phyloP scores from a whole-genome alignment of 345 rosid species.

The Salix udensis region DNA sequence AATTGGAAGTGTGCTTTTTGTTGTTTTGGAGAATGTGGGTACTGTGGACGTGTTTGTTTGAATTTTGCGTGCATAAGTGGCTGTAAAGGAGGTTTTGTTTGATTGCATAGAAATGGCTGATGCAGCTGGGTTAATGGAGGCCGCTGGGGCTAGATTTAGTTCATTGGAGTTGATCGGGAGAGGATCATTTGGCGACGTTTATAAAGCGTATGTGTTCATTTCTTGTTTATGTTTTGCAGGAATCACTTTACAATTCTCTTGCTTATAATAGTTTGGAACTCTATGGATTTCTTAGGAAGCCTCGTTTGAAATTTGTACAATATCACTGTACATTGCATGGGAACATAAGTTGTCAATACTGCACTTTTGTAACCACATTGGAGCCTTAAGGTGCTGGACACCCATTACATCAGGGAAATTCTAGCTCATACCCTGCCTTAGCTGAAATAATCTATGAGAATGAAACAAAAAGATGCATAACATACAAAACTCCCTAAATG shows the following conservation, averaged over 20 bases:
- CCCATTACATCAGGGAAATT: neutral
- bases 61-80: slow-evolving; percentile 4
- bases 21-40: slow-evolving; percentile 7
- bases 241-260: neutral
- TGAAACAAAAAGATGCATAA: neutral
- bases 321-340: neutral
- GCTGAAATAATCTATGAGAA: neutral
- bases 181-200: slow-evolving; percentile 98
- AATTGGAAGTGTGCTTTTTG: slow-evolving; percentile 8
- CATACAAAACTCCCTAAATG: neutral
- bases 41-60: slow-evolving; percentile 9
- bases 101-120: slow-evolving; percentile 55
- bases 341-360: neutral
- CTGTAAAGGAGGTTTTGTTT: slow-evolving; percentile 5
- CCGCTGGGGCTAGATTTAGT: slow-evolving; percentile 74
- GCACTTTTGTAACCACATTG: neutral
- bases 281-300: neutral
- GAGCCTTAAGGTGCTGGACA: neutral
- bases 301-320: neutral
- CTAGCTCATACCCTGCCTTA: neutral
- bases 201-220: slow-evolving; percentile 75
- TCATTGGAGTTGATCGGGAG: slow-evolving; percentile 85
- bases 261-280: neutral
- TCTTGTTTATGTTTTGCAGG: slow-evolving; percentile 2
- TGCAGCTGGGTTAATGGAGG: slow-evolving; percentile 70